A percentile compares a stretch with the other conserved stretches of the same genome.
These are phyloP conservation scores for Amorphotheca resinae DNA, from an alignment of 495 filamentous ascomycete species.

Conservation along the genomic window DNA sequence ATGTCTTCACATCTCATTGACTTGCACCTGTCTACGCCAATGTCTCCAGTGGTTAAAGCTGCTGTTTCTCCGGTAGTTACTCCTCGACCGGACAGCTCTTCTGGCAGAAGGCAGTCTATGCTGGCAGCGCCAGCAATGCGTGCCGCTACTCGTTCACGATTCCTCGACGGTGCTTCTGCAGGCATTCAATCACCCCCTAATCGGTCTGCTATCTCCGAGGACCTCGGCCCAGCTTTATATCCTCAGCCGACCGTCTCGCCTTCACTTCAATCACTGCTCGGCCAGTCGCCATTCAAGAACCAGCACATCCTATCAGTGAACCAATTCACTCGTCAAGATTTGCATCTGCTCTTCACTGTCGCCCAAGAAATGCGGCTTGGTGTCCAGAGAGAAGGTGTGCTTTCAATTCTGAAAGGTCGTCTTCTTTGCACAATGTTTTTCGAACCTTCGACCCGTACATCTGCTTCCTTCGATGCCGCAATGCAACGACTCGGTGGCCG, in stretches of 20 bases:
- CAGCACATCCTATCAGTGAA: conserved; percentile 81
- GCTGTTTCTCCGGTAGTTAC: conserved; percentile 24
- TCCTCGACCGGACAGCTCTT: conserved; percentile 23
- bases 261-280: conserved; percentile 55
- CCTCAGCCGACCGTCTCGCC: conserved; percentile 34
- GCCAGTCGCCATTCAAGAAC: conserved; percentile 71
- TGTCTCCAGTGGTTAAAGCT: conserved; percentile 43
- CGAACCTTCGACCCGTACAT: conserved; percentile 93
- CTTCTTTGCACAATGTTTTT: conserved; percentile 90
- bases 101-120: conserved; percentile 15
- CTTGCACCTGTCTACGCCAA: conserved; percentile 37
- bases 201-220: conserved; percentile 27
- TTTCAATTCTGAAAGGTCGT: conserved; percentile 75
- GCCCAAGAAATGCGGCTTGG: conserved; percentile 93
- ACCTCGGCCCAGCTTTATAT: conserved; percentile 33
- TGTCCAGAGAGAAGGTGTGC: conserved; percentile 77
- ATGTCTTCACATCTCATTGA: conserved; percentile 59
- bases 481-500: conserved; percentile 94
- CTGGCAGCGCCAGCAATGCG: conserved; percentile 14
- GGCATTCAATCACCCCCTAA: conserved; percentile 7
- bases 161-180: conserved; percentile 16
- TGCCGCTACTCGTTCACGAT: conserved; percentile 18
- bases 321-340: conserved; percentile 72
- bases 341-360: conserved; percentile 89
- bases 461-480: conserved; percentile 89